These are phyloP conservation scores for Eutrema japonicum DNA, from an alignment of 345 rosid genomes.

Conservation along the genomic window DNA sequence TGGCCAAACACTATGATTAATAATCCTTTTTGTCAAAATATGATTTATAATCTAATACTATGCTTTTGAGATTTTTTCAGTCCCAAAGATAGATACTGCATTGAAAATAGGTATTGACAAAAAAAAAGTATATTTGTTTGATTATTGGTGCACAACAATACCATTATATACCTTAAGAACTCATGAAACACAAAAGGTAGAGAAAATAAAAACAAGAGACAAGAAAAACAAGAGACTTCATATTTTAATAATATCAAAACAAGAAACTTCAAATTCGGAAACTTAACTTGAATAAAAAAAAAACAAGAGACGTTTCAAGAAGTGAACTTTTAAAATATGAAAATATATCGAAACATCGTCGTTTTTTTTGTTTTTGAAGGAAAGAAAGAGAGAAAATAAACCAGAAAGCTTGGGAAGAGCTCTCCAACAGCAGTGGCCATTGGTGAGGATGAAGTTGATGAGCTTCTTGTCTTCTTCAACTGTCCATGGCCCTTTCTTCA, in stretches of 20 bases:
- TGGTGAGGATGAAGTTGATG: conserved; percentile 80
- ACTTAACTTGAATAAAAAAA: neutral
- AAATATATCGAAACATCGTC: neutral
- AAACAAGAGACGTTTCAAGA: neutral
- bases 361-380: neutral
- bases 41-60: neutral
- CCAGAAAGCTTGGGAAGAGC: conserved; percentile 86
- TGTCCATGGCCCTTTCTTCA: conserved; percentile 98
- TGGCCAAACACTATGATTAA: conserved; percentile 27
- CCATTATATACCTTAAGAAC: neutral
- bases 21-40: no score
- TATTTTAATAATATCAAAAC: no score
- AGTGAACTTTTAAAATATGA: neutral
- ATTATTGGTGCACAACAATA: conserved; percentile 3
- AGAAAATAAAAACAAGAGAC: neutral
- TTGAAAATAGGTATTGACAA: neutral
- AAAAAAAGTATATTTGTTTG: neutral
- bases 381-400: conserved; percentile 16
- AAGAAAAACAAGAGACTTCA: neutral
- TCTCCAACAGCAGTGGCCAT: conserved; percentile 99
- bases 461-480: conserved; percentile 95
- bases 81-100: neutral
- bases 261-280: neutral
- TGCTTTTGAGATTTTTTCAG: neutral
- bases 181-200: neutral